Evolutionary conservation across 768 basidiomycete species (phyloP), one percentile per base, ranked within the genome.

Genomic region (Mycena chlorophos): DNA sequence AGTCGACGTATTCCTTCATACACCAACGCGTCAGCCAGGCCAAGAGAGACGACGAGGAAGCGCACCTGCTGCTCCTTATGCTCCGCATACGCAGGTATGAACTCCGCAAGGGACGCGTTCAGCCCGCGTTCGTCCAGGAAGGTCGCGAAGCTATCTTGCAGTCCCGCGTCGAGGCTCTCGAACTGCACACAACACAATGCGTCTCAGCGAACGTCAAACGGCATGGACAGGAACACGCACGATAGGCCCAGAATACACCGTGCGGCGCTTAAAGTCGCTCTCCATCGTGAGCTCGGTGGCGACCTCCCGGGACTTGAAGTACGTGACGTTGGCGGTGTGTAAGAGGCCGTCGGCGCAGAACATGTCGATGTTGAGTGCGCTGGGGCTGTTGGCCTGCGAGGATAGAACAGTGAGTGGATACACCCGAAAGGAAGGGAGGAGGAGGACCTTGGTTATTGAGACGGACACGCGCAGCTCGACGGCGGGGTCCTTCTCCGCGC

Each of bases 1-100:
- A 98, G 63, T 77, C 78, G 63, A 94, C 84, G 73, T 98, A 98
- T 75, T 98, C 95, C 92, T 94, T 56, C 29, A 60, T 30, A 53
- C 45, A 52, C 61, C 57, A 62, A 4, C 60, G 49, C 25, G 43
- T 19, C 17, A 47, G 55, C 49, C 22, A 45, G 57, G 31, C 48
- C 38, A n/a, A 47, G 20, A 29, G 27, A 58, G 46, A 40, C 42
- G 28, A 12, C 37, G 27, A 42, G n/a, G 30, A 14, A 19, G 71
- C 81, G 27, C 39, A 94, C 94, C 82, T 87, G 86, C 76, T 98
- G 95, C 69, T 98, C 95, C 79, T 97, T 97, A 75, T 77, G 78
- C 67, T 91, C 87, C 17, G 88, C 86, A 66, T 92, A 93, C 60
- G 94, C 88, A 13, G 89, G 88, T 54, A 98, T 84, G 75, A 97